phyloP scores from a whole-genome alignment of 169 alveolate genomes.

The Plasmodium vivax region DNA sequence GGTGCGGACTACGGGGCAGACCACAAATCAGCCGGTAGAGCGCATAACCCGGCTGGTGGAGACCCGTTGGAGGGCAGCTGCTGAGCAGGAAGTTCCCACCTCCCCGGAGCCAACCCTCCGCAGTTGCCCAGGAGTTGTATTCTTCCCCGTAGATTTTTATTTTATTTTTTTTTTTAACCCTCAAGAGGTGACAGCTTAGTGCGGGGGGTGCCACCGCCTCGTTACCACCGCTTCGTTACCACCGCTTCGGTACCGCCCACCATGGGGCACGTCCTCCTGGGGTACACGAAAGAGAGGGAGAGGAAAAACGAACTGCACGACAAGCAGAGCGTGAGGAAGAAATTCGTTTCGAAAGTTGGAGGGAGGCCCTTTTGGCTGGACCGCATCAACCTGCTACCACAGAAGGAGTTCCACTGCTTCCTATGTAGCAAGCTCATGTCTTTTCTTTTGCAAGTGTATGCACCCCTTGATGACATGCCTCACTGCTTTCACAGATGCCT shows the following conservation, averaged over 20 bases:
- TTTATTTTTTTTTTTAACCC: background rate
- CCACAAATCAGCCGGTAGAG: background rate
- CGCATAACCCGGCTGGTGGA: background rate
- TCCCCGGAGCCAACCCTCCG: background rate
- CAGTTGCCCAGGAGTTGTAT: background rate
- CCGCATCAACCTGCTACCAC: constrained; percentile 77
- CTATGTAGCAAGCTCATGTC: constrained; percentile 78
- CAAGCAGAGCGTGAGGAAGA: constrained; percentile 77
- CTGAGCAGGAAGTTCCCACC: background rate
- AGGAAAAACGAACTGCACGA: constrained; percentile 60
- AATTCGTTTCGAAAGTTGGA: constrained; percentile 84
- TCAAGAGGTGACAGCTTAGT: background rate
- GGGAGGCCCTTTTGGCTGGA: constrained; percentile 88
- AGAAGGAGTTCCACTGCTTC: constrained; percentile 72
- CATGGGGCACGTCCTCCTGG: constrained; percentile 33
- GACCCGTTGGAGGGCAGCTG: background rate
- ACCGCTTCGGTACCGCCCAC: too few species aligned
- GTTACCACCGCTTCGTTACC: background rate
- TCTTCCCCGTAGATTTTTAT: background rate
- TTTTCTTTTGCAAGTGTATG: constrained; percentile 83
- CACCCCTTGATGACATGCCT: constrained; percentile 79
- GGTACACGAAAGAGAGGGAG: constrained; percentile 14
- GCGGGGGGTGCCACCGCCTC: background rate
- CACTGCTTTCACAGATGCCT: constrained; percentile 83
- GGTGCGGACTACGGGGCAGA: background rate